These are phyloP conservation scores for Moesziomyces sp. DNA, from an alignment of 1,284 basidiomycete genomes.

Conservation along the genomic window DNA sequence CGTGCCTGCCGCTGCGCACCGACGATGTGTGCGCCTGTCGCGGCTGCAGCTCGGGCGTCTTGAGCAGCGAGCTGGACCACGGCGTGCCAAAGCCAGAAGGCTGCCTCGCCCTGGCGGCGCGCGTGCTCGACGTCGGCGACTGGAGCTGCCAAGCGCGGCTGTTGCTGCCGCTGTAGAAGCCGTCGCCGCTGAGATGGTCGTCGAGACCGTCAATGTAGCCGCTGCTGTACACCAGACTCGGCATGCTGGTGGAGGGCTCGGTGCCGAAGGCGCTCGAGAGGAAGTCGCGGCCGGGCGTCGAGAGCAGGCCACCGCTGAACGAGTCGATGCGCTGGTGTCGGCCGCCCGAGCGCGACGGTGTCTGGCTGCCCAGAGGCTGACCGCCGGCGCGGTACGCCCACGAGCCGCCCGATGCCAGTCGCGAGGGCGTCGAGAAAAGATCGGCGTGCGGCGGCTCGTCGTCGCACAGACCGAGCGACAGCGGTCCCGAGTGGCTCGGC, in stretches of 20 bases:
- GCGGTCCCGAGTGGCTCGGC: conserved; percentile 31
- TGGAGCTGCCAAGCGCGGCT: conserved; percentile 49
- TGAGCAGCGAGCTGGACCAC: conserved; percentile 41
- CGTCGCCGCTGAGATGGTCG: conserved; percentile 28
- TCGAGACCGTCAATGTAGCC: conserved; percentile 38
- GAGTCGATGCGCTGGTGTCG: conserved; percentile 45
- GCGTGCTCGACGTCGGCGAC: conserved; percentile 51
- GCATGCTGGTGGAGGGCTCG: conserved; percentile 48
- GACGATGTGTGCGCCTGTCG: conserved; percentile 33
- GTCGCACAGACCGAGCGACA: conserved; percentile 36
- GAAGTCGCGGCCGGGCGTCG: conserved; percentile 43
- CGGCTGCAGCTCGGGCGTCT: conserved; percentile 50
- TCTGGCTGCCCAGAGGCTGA: conserved; percentile 34
- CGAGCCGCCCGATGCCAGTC: conserved; percentile 43
- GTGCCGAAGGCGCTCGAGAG: conserved; percentile 40
- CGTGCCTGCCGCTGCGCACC: conserved; percentile 28
- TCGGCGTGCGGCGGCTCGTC: conserved; percentile 47
- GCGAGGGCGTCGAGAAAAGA: conserved; percentile 57
- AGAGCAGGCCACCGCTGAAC: conserved; percentile 44
- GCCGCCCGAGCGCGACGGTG: conserved; percentile 41
- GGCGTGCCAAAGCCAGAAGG: conserved; percentile 40
- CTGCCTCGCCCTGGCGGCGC: conserved; percentile 42
- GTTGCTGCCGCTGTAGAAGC: conserved; percentile 36
- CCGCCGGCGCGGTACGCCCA: conserved; percentile 37
- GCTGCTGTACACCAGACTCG: conserved; percentile 49